Conservation (phyloP, 345 rosid genomes). For the Gynandropsis gynandra region DNA sequence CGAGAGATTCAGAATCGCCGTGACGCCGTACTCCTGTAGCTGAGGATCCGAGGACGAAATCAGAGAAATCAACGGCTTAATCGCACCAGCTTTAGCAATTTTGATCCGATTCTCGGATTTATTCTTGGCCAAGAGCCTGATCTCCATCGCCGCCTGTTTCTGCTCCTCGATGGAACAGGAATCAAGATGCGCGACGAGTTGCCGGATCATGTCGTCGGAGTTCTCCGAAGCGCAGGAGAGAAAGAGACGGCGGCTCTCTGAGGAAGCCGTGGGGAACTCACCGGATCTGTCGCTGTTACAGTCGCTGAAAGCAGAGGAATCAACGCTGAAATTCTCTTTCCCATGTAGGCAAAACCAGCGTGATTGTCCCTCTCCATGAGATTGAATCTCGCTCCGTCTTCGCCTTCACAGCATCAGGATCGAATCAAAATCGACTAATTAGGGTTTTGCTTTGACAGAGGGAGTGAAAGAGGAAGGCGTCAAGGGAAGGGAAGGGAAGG, state of each 20-base stretch:
- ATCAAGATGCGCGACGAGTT: constrained; percentile 65
- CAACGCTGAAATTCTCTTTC: constrained; percentile 38
- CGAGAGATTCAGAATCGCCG: constrained; percentile 82
- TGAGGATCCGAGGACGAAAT: constrained; percentile 62
- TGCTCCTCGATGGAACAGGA: constrained; percentile 74
- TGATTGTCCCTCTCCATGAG: constrained; percentile 41
- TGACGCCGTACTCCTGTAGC: constrained; percentile 90
- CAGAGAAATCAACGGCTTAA: constrained; percentile 61
- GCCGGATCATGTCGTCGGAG: constrained; percentile 59
- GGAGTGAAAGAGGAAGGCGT: constrained; percentile 28
- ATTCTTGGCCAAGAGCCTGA: constrained; percentile 84
- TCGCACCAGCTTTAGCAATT: constrained; percentile 80
- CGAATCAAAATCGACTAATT: not conserved
- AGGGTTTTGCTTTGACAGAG: not conserved
- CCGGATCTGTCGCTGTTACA: constrained; percentile 97
- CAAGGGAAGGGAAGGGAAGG: too few relatives aligned
- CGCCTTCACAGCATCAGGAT: constrained; percentile 20
- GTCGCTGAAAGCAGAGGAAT: constrained; percentile 78
- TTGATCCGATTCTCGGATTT: constrained; percentile 74
- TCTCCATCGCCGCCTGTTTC: constrained; percentile 94
- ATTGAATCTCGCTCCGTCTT: not conserved
- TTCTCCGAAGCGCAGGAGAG: constrained; percentile 60
- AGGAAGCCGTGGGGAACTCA: constrained; percentile 59
- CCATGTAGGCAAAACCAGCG: constrained; percentile 36
- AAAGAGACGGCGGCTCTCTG: constrained; percentile 55